A percentile compares a stretch with the other conserved stretches of the same genome.
phyloP scores from a whole-genome alignment of 768 basidiomycete species.

The Phlebiopsis gigantea region DNA sequence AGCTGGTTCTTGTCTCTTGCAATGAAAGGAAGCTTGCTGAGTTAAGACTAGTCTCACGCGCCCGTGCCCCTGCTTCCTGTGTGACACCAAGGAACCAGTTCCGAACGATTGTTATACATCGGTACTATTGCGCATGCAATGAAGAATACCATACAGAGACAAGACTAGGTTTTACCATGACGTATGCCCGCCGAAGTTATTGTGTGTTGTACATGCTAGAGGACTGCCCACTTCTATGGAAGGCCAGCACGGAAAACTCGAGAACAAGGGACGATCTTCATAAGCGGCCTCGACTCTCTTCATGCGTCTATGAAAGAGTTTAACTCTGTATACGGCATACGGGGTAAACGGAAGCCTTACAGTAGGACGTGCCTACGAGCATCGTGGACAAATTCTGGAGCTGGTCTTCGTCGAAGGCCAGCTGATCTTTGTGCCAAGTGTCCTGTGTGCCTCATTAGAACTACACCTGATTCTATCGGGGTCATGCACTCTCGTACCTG shows the following conservation, averaged over 20 bases:
- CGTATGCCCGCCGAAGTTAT: too few relatives aligned
- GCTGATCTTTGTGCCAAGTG: constrained; percentile 89
- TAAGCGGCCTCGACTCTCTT: background rate
- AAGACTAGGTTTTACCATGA: too few relatives aligned
- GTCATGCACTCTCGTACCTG: constrained; percentile 21
- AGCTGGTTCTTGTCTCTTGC: background rate
- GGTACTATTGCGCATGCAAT: background rate
- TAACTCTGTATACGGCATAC: background rate
- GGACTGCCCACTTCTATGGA: background rate
- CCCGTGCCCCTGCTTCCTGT: background rate
- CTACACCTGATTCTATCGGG: background rate
- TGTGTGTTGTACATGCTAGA: background rate
- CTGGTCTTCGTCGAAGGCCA: constrained; percentile 85
- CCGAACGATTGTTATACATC: background rate
- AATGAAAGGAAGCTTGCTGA: background rate
- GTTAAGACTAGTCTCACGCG: background rate
- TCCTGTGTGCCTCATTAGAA: constrained; percentile 43
- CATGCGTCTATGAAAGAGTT: background rate
- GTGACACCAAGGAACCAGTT: background rate
- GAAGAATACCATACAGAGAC: background rate
- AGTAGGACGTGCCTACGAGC: constrained; percentile 87
- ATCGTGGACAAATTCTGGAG: constrained; percentile 81
- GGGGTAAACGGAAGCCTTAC: constrained; percentile 49
- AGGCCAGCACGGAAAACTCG: background rate
- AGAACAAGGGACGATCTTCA: background rate